phyloP scores from a whole-genome alignment of 192 early-diverging fungal genomes.

The Diversispora epigaea region DNA sequence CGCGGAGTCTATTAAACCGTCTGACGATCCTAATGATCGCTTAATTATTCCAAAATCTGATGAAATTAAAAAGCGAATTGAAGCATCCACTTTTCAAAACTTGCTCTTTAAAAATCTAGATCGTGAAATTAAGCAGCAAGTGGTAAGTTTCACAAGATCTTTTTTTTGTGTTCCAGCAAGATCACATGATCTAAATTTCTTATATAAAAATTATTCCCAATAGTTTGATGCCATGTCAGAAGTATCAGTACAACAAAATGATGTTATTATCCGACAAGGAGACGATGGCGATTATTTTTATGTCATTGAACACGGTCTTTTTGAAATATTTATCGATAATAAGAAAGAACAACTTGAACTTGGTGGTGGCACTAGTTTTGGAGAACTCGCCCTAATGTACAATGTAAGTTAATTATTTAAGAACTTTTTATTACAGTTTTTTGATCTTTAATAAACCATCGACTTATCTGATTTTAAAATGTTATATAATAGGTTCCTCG shows the following conservation, averaged over 20 bases:
- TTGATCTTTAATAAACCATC: no score
- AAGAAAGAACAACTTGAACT: conserved; percentile 32
- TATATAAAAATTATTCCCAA: no score
- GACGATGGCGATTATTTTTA: conserved; percentile 47
- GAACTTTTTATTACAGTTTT: not conserved
- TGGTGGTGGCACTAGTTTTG: conserved; percentile 40
- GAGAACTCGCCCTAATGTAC: conserved; percentile 52
- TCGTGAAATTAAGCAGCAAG: conserved; percentile 34
- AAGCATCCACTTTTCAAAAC: conserved; percentile 29
- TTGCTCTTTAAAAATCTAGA: conserved; percentile 45
- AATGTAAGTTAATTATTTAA: conserved; percentile 32
- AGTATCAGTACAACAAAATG: conserved; percentile 27
- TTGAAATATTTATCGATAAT: conserved; percentile 38
- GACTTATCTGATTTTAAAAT: not conserved
- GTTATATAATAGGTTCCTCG: conserved; percentile 33
- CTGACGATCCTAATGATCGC: not conserved
- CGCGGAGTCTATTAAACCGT: conserved; percentile 44
- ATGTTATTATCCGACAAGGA: conserved; percentile 42
- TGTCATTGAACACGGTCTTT: conserved; percentile 36
- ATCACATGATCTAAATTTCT: no score
- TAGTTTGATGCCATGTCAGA: conserved; percentile 42
- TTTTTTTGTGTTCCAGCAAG: not conserved
- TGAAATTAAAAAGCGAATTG: conserved; percentile 28
- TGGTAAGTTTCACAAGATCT: conserved; percentile 31
- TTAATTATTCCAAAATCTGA: conserved; percentile 37